Conservation (phyloP, 176 grass and related monocot species). For the Paspalum vaginatum region DNA sequence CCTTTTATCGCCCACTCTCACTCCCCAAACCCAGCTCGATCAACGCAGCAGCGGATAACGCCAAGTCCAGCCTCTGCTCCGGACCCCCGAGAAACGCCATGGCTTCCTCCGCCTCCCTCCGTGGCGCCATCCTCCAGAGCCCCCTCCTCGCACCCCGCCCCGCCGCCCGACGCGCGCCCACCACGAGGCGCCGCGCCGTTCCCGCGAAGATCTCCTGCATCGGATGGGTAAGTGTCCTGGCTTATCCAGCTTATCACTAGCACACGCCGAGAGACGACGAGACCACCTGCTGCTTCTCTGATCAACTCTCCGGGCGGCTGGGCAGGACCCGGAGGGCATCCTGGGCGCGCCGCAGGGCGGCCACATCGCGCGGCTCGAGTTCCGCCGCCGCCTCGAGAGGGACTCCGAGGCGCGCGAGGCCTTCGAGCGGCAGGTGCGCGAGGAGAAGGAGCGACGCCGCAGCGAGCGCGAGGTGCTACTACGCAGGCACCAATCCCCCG, state of each 20-base stretch:
- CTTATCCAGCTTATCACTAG: neutral
- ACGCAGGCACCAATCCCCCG: too few relatives aligned
- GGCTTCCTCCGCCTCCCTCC: slow-evolving; percentile 24
- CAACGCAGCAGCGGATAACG: slow-evolving; percentile 27
- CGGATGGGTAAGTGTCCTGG: slow-evolving; percentile 46
- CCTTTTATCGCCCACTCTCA: too few relatives aligned
- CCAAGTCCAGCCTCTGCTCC: neutral
- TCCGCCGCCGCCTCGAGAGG: slow-evolving; percentile 65
- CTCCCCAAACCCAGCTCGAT: too few relatives aligned
- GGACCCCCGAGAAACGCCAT: neutral
- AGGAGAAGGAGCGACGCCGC: slow-evolving; percentile 78
- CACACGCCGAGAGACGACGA: too few relatives aligned
- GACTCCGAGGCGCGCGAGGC: slow-evolving; percentile 65
- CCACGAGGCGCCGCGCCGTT: slow-evolving; percentile 31
- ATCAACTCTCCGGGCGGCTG: neutral
- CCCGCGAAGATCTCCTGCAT: slow-evolving; percentile 63
- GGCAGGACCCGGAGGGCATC: slow-evolving; percentile 81
- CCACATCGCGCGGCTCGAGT: slow-evolving; percentile 79
- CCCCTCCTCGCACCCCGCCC: slow-evolving; percentile 19
- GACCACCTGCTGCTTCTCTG: neutral
- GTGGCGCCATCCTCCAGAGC: slow-evolving; percentile 39
- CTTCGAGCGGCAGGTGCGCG: slow-evolving; percentile 70
- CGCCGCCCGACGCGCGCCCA: neutral
- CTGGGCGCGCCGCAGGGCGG: slow-evolving; percentile 66
- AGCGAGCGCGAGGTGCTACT: slow-evolving; percentile 56